Base-by-base conservation (phyloP, 1,284 basidiomycete genomes). In the Rhizopogon parksii region DNA sequence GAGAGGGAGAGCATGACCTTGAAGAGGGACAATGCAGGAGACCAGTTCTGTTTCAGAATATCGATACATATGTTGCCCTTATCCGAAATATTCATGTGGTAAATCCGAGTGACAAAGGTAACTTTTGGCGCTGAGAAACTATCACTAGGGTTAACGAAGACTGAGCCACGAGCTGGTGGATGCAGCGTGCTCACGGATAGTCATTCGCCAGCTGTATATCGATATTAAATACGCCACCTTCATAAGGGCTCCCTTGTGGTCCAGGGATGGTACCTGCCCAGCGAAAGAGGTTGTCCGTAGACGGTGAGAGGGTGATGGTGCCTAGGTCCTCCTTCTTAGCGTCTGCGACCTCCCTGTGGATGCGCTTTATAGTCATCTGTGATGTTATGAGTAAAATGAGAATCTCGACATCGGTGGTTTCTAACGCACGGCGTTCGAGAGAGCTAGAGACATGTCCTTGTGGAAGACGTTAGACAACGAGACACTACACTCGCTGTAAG, bases 11-110 rank as follows among this genome's bases (percentile, higher is more conserved):
- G 78, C 67, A 95, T 83, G 61, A 94, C 88, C 73, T 95, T 95
- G 76, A 90, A 93, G 37, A 95, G 73, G 1, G 91, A 93, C 30
- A 95, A 71, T 0, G 91, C 91, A 2, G 92, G 91, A 0, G 90
- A 92, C 92, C 91, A 95, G 58, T 89, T 88, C 59, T 82, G 78
- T 70, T 95, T 93, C 54, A 94, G 77, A 43, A 93, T 88, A 68
- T 94, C 84, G 56, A 86, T 85, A 61, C 85, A 88, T 47, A 88
- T 80, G 56, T 73, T 76, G 40, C 85, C 85, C 46, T 78, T 77
- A 48, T 87, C 83, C 50, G 85, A 85, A 52, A 95, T 89, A 63
- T 95, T 95, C 86, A 93, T 94, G 62, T 95, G 91, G 64, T 94
- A 94, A 65, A 94, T 91, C 62, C 83, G 72, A 1, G 91, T 95